These are phyloP conservation scores for Didymellaceae sp. DNA, from an alignment of 2,329 filamentous ascomycete species.

Conservation along the genomic window DNA sequence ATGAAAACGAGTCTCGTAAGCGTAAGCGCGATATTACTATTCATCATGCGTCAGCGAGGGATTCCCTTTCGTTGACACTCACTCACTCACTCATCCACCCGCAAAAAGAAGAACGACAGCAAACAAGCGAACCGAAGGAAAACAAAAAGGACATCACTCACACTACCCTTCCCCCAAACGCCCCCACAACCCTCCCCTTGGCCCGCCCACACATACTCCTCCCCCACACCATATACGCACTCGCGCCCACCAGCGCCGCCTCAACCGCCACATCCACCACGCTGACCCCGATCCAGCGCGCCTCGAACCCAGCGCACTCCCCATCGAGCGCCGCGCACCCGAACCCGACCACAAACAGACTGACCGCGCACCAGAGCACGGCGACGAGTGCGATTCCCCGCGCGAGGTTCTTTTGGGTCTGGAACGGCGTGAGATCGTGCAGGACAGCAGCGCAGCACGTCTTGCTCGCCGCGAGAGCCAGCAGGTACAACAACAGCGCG, in stretches of 20 bases:
- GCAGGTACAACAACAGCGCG: no score
- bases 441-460: conserved; percentile 15
- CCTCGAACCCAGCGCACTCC: background rate
- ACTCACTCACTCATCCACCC: no score
- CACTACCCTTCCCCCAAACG: conserved; percentile 19
- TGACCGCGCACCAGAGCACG: no score
- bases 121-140: no score
- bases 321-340: conserved; percentile 22
- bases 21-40: conserved; percentile 11
- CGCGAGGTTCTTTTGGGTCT: conserved; percentile 4
- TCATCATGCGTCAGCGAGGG: no score
- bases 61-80: no score
- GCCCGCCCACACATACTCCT: conserved; percentile 13
- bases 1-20: conserved; percentile 7
- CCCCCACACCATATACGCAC: conserved; percentile 16
- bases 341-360: no score
- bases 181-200: conserved; percentile 22
- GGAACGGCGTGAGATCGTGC: conserved; percentile 18
- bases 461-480: no score
- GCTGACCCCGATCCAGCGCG: conserved; percentile 8
- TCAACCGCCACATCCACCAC: conserved; percentile 21
- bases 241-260: conserved; percentile 15
- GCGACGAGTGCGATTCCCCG: no score
- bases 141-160: no score
- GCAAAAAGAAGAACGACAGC: no score